These are phyloP conservation scores for Pythium folliculosum DNA, from an alignment of 352 stramenopile genomes.

Conservation along the genomic window DNA sequence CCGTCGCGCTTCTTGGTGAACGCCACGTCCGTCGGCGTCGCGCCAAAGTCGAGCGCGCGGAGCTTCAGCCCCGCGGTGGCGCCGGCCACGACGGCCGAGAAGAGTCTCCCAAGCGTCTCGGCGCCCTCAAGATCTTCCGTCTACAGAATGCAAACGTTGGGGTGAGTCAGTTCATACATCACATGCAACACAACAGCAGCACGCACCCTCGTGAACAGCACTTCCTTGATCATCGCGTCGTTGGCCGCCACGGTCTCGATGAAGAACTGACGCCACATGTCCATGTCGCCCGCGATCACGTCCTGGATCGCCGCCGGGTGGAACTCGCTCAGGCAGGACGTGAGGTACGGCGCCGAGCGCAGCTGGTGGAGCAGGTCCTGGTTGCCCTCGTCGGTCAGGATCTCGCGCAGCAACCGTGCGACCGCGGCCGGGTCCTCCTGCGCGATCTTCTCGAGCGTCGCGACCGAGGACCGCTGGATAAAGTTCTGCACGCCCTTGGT, in stretches of 20 bases:
- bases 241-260: slow-evolving; percentile 55
- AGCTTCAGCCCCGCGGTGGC: slow-evolving; percentile 49
- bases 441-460: slow-evolving; percentile 53
- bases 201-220: slow-evolving; percentile 42
- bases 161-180: neutral
- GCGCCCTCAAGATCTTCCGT: slow-evolving; percentile 55
- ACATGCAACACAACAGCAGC: neutral
- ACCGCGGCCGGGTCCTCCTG: slow-evolving; percentile 65
- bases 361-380: slow-evolving; percentile 56
- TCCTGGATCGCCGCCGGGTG: slow-evolving; percentile 63
- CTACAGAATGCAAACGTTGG: slow-evolving; percentile 19
- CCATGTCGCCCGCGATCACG: slow-evolving; percentile 60
- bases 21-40: slow-evolving; percentile 38
- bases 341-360: slow-evolving; percentile 51
- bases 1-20: slow-evolving; percentile 36
- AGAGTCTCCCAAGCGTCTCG: slow-evolving; percentile 50
- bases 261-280: slow-evolving; percentile 69
- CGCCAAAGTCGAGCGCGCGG: slow-evolving; percentile 44
- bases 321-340: slow-evolving; percentile 61
- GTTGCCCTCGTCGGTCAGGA: slow-evolving; percentile 47
- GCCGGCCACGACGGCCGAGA: slow-evolving; percentile 44
- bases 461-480: slow-evolving; percentile 49
- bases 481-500: slow-evolving; percentile 65
- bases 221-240: slow-evolving; percentile 58
- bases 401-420: slow-evolving; percentile 46